phyloP scores from a whole-genome alignment of 805 yeast genomes.

The Lipomyces mesembrius region DNA sequence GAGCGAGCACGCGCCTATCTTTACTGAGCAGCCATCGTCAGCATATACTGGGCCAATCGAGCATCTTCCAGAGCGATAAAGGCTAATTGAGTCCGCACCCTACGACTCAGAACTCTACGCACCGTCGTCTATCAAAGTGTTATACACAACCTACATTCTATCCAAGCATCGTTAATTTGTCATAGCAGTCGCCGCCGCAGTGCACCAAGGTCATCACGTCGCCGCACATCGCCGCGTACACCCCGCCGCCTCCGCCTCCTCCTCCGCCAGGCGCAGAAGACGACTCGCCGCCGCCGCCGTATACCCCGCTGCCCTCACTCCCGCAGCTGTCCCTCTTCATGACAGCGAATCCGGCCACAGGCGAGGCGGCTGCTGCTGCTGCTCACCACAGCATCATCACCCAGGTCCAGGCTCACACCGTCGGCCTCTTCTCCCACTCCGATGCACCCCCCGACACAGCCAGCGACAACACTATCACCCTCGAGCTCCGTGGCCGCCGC shows the following conservation, averaged over 20 bases:
- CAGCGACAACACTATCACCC: slow-evolving; percentile 49
- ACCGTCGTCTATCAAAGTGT: too few species aligned
- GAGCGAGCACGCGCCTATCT: background rate
- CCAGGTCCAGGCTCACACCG: slow-evolving; percentile 20
- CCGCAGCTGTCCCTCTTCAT: slow-evolving; percentile 15
- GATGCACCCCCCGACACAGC: slow-evolving; percentile 14
- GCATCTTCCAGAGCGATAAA: background rate
- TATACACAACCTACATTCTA: background rate
- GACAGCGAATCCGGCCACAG: slow-evolving; percentile 17
- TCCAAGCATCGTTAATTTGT: background rate
- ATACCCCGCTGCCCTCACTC: slow-evolving; percentile 28
- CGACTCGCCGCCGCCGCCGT: slow-evolving; percentile 33
- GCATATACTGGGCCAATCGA: background rate
- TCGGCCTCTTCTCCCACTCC: slow-evolving; percentile 15
- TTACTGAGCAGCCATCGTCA: background rate
- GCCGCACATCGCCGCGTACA: slow-evolving; percentile 2
- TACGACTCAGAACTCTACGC: background rate
- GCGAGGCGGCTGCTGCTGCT: slow-evolving; percentile 23
- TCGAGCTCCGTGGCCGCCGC: slow-evolving; percentile 74
- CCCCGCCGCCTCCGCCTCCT: slow-evolving; percentile 6
- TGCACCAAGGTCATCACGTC: background rate
- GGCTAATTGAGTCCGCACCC: background rate
- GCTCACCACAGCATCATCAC: slow-evolving; percentile 15
- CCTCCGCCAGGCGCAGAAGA: slow-evolving; percentile 21
- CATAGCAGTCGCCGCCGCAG: background rate